Percentiles rank a stretch among this genome's conserved stretches.
These are phyloP conservation scores for Albatrellus ellisii DNA, from an alignment of 768 basidiomycete species.

Conservation along the genomic window DNA sequence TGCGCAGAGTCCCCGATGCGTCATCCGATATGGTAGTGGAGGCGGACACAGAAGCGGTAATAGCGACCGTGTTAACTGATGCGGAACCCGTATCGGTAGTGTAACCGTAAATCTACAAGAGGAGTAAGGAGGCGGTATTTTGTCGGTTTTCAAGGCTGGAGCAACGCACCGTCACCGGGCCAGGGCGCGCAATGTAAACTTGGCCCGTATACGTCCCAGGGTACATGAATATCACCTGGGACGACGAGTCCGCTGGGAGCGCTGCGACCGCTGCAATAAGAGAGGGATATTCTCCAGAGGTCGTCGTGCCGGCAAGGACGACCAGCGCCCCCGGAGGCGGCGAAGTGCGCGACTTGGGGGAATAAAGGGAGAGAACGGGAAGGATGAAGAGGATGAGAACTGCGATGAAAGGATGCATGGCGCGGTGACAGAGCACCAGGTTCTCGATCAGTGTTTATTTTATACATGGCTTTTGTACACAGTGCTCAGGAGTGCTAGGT, in stretches of 20 bases:
- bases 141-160: neutral
- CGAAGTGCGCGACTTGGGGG: conserved; percentile 22
- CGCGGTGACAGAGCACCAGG: too few species aligned
- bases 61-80: conserved; percentile 10
- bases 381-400: neutral
- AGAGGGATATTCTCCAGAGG: conserved; percentile 27
- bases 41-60: conserved; percentile 8
- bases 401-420: neutral
- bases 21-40: conserved; percentile 27
- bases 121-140: too few species aligned
- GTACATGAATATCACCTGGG: conserved; percentile 28
- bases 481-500: too few species aligned
- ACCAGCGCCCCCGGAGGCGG: conserved; percentile 31
- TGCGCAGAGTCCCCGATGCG: conserved; percentile 32
- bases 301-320: conserved; percentile 27
- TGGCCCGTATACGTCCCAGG: conserved; percentile 34
- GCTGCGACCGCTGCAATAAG: conserved; percentile 28
- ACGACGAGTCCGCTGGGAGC: conserved; percentile 26
- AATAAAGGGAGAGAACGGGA: neutral
- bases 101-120: conserved; percentile 14
- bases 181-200: conserved; percentile 30
- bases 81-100: conserved; percentile 9
- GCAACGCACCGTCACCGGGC: conserved; percentile 26
- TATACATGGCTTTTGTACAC: too few species aligned
- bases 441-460: too few species aligned